Conservation (phyloP, 441 rosid species). For the Erysimum cheiri region DNA sequence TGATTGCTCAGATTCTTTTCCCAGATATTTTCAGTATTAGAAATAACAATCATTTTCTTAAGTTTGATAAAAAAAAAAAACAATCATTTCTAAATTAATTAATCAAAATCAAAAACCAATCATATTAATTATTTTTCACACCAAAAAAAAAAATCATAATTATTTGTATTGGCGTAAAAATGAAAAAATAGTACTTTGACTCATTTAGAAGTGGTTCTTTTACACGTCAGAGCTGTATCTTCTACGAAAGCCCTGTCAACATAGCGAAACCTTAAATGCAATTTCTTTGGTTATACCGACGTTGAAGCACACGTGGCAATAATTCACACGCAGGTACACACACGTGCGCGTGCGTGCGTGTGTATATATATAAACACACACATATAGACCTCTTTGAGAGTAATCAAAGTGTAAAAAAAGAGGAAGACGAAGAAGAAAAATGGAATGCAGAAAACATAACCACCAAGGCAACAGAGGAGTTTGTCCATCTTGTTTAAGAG, state of each 20-base stretch:
- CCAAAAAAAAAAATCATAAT: too few relatives aligned
- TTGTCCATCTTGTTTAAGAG: constrained; percentile 76
- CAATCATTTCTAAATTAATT: background rate
- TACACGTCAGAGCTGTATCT: constrained; percentile 24
- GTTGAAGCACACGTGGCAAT: constrained; percentile 34
- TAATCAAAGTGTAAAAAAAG: background rate
- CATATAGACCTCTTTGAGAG: background rate
- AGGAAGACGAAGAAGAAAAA: constrained; percentile 32
- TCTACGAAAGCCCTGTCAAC: constrained; percentile 29
- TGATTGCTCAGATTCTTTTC: background rate
- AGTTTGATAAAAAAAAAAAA: constrained; percentile 1
- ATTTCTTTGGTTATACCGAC: constrained; percentile 37
- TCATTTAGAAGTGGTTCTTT: constrained; percentile 8
- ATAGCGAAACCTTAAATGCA: constrained; percentile 20
- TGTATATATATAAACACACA: constrained; percentile 9
- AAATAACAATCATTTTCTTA: constrained; percentile 12
- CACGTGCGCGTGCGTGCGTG: constrained; percentile 27
- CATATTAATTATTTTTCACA: background rate
- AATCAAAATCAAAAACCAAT: background rate
- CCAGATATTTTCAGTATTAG: background rate
- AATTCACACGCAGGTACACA: constrained; percentile 26
- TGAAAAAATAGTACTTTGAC: background rate
- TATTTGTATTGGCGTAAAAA: constrained; percentile 20
- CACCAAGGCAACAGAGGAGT: constrained; percentile 62
- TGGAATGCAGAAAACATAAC: constrained; percentile 60